Base-by-base conservation (phyloP, 495 filamentous ascomycete species). In the Annulohypoxylon maeteangense region DNA sequence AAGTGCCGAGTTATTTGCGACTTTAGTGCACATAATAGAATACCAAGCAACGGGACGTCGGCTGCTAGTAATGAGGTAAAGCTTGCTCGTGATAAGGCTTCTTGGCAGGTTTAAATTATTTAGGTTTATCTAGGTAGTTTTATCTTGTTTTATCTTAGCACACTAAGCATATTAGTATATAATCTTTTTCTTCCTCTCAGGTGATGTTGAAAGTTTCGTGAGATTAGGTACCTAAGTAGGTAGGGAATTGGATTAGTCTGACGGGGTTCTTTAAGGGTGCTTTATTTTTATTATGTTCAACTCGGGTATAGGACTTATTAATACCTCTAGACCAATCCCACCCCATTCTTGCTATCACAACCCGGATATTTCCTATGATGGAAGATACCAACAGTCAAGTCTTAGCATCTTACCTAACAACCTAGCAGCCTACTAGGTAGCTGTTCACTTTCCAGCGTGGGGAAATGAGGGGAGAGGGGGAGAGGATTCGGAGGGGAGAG, bases 381-480 rank as follows among this genome's bases (percentile, higher is more conserved):
- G n/a, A n/a, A n/a, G n/a, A n/a, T n/a, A n/a, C n/a, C n/a, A n/a
- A n/a, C n/a, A n/a, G n/a, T n/a, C n/a, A n/a, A n/a, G n/a, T n/a
- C n/a, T n/a, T n/a, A n/a, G n/a, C n/a, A n/a, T n/a, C n/a, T n/a
- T n/a, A n/a, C n/a, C n/a, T n/a, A n/a, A n/a, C n/a, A n/a, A n/a
- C n/a, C n/a, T n/a, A n/a, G n/a, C n/a, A n/a, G n/a, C n/a, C n/a
- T n/a, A n/a, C n/a, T n/a, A n/a, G n/a, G n/a, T n/a, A 29, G 36
- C 14, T 59, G 55, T 16, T 5, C 27, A 23, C 55, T 34, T 8
- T 25, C 32, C 47, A 44, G 47, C 57, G 65, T 45, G 66, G 50
- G 58, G 66, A 58, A 68, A 51, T 62, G 66, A 62, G 56, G 58
- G 65, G 65, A 56, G 14, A 27, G 40, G 47, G 40, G n/a, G n/a